Evolutionary conservation across 129 eudicot species (phyloP), one percentile per base, ranked within the genome.

Genomic region (Artemisia tridentata): DNA sequence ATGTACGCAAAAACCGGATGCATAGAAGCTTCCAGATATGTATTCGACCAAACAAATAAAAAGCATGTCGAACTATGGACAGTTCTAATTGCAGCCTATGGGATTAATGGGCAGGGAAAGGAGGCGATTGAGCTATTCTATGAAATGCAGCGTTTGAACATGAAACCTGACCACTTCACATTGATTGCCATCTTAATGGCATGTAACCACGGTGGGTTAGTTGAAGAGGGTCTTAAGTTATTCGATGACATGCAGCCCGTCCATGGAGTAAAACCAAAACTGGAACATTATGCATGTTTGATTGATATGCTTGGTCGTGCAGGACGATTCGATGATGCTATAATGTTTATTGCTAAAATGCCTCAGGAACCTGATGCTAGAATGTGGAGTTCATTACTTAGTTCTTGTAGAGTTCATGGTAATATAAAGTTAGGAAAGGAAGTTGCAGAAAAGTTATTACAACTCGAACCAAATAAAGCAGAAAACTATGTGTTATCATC

Each of bases 301-400:
- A 80, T 85, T 38, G 88, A 83, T 76, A 85, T 88, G 88, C 63
- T 88, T 25, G 86, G 84, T 65, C 90, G 86, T 75, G 86, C 95
- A 57, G 80, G 78, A 18, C 74, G 45, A 61, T 76, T 85, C 51
- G 59, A 58, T 52, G 85, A 81, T 21, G 95, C 91, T 69, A 25
- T 83, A 47, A 46, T 67, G 79, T 83, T 88, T 45, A 68, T 85
- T 19, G 59, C 55, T 25, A 50, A 78, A 64, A 88, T 83, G 88
- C 85, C 77, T 38, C 75, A 67, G 59, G 74, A 81, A 54, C 86
- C 90, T 1, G 91, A 83, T 70, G 72, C 84, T 68, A 73, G 76
- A 80, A 85, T 83, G 56, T 88, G 84, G 88, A 80, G 75, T 65
- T 85, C 88, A 5, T 66, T 88, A 80, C 81, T 88, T 31, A 88